A percentile compares a stretch with the other conserved stretches of the same genome.
These are phyloP conservation scores for Umbilicaria muhlenbergii DNA, from an alignment of 495 filamentous ascomycete genomes.

Conservation along the genomic window DNA sequence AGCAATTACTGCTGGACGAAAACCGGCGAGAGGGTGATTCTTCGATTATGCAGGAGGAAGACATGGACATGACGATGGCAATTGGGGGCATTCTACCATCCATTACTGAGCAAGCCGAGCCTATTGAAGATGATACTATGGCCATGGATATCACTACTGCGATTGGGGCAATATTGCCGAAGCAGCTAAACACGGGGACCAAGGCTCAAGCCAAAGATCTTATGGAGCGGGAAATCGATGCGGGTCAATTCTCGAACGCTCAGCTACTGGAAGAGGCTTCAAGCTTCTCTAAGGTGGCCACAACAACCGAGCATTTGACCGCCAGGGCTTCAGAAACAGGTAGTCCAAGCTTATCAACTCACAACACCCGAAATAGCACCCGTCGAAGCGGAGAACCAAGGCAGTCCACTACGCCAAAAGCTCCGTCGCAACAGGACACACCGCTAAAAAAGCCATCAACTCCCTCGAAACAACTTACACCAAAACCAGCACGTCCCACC, in stretches of 20 bases:
- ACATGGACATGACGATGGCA: constrained; percentile 62
- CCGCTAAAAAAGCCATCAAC: constrained; percentile 31
- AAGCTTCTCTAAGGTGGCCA: background rate
- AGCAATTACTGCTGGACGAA: constrained; percentile 1
- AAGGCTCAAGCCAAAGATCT: constrained; percentile 37
- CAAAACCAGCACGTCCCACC: constrained; percentile 32
- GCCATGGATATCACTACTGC: constrained; percentile 46
- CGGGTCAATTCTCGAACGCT: constrained; percentile 36
- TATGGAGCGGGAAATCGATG: constrained; percentile 44
- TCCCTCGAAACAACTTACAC: constrained; percentile 34
- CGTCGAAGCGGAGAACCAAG: constrained; percentile 31
- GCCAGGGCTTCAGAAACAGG: constrained; percentile 40
- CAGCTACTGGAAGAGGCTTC: constrained; percentile 28
- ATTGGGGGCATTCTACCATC: constrained; percentile 49
- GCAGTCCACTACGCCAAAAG: constrained; percentile 28
- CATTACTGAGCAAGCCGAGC: constrained; percentile 20
- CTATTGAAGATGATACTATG: constrained; percentile 30
- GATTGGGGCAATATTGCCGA: constrained; percentile 38
- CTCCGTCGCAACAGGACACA: constrained; percentile 16
- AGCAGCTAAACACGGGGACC: constrained; percentile 20
- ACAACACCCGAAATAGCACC: constrained; percentile 32
- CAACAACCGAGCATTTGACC: constrained; percentile 14
- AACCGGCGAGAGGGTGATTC: constrained; percentile 1
- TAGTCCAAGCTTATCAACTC: constrained; percentile 40
- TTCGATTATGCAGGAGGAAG: constrained; percentile 18